Conservation (phyloP, 2,329 filamentous ascomycete species). For the Lojkania enalia region DNA sequence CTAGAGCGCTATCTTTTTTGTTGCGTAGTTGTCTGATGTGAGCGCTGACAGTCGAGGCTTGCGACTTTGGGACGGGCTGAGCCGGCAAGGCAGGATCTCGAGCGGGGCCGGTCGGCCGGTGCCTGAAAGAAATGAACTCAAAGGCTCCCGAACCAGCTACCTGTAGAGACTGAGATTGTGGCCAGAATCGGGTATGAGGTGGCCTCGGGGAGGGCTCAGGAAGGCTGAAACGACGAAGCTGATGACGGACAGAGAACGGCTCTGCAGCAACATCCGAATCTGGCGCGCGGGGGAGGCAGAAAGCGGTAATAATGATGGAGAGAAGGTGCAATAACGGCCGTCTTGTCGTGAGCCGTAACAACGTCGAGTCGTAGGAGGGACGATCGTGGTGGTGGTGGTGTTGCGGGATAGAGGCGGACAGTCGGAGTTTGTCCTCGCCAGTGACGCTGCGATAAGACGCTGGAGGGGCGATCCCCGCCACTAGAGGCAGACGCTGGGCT, state of each 20-base stretch:
- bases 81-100: slow-evolving; percentile 14
- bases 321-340: slow-evolving; percentile 13
- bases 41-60: slow-evolving; percentile 14
- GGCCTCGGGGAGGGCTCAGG: slow-evolving; percentile 13
- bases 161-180: slow-evolving; percentile 1
- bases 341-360: slow-evolving; percentile 23
- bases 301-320: slow-evolving; percentile 3
- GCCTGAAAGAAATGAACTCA: background rate
- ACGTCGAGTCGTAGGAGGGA: slow-evolving; percentile 18
- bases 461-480: slow-evolving; percentile 31
- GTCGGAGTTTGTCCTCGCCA: slow-evolving; percentile 34
- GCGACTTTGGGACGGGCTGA: slow-evolving; percentile 11
- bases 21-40: slow-evolving; percentile 26
- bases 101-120: slow-evolving; percentile 18
- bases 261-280: slow-evolving; percentile 42
- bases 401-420: slow-evolving; percentile 29
- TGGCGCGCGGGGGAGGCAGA: slow-evolving; percentile 17
- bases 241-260: slow-evolving; percentile 39
- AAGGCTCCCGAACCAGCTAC: background rate
- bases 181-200: background rate
- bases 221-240: slow-evolving; percentile 42
- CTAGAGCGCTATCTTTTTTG: slow-evolving; percentile 2
- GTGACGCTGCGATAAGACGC: slow-evolving; percentile 33
- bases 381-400: slow-evolving; percentile 13
- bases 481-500: slow-evolving; percentile 17